phyloP scores from a whole-genome alignment of 2,329 filamentous ascomycete genomes.

The Fusarium transvaalense region DNA sequence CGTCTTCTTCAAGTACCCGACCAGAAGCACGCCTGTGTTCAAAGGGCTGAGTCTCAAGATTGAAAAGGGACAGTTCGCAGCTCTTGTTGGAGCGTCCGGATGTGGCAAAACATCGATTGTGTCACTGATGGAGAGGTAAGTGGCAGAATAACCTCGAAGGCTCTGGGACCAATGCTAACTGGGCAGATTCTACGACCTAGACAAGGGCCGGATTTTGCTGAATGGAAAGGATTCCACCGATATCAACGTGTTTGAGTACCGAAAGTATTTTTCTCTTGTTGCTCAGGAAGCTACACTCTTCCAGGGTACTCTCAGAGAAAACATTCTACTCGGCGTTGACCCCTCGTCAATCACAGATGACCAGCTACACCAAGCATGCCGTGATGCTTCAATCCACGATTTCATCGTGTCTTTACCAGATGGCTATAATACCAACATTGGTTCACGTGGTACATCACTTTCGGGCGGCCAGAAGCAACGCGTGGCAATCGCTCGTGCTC shows the following conservation, averaged over 20 bases:
- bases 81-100: constrained; percentile 76
- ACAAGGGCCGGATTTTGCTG: constrained; percentile 72
- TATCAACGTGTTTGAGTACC: constrained; percentile 72
- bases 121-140: constrained; percentile 66
- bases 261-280: constrained; percentile 75
- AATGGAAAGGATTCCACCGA: constrained; percentile 70
- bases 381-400: constrained; percentile 76
- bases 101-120: constrained; percentile 82
- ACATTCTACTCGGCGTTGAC: constrained; percentile 74
- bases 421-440: constrained; percentile 76
- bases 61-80: constrained; percentile 76
- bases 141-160: not conserved
- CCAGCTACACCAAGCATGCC: constrained; percentile 65
- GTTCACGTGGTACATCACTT: constrained; percentile 73
- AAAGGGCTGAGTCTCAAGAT: constrained; percentile 73
- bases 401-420: constrained; percentile 76
- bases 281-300: constrained; percentile 81
- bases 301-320: constrained; percentile 76
- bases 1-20: constrained; percentile 72
- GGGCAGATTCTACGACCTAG: constrained; percentile 75
- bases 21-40: constrained; percentile 68
- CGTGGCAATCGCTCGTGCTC: constrained; percentile 75
- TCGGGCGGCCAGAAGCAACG: constrained; percentile 81
- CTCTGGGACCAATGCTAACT: constrained; percentile 8
- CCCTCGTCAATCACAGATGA: constrained; percentile 65